Base-by-base conservation (phyloP, 257 asterid genomes). In the Ocimum tenuiflorum region DNA sequence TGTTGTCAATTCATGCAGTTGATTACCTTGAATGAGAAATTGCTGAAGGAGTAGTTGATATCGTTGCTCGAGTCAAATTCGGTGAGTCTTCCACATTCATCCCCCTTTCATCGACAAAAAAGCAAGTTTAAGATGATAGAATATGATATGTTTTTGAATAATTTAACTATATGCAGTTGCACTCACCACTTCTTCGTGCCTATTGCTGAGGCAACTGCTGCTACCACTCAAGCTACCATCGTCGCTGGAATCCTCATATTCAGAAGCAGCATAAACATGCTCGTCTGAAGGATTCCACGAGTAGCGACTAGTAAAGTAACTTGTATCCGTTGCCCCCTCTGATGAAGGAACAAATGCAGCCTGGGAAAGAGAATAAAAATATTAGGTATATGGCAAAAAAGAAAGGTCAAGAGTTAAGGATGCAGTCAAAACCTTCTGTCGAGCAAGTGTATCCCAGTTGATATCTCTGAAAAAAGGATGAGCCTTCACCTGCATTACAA, bases 361-460 rank as follows among this genome's bases (percentile, higher is more conserved):
- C 97, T 92, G 80, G 33, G 33, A 73, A 50, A 72, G 39, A 72
- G 29, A 38, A 53, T 1, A 64, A 47, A 10, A 31, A 24, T 53
- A 24, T 63, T 63, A 76, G 39, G 47, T 45, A 27, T 43, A 33
- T 24, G 39, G 15, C 31, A 19, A 6, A 0, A 46, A 27, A 41
- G 47, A 24, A 39, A 23, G 11, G 47, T 24, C 7, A 57, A 36
- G 38, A 27, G 14, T 48, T 60, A 10, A 0, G 29, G 20, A 22
- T 17, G 39, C 12, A 29, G 68, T 42, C 79, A 22, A 66, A 6
- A 89, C 97, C 99, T 94, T 94, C 70, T 90, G 99, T 69, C 97
- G 80, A 45, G 96, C 99, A 68, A 94, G 91, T 3, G 99, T 94
- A 77, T 94, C 97, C 99, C 99, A 94, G 82, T 88, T 88, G 70